A percentile compares a stretch with the other conserved stretches of the same genome.
phyloP scores from a whole-genome alignment of 495 filamentous ascomycete species.

The Cairneyella variabilis region DNA sequence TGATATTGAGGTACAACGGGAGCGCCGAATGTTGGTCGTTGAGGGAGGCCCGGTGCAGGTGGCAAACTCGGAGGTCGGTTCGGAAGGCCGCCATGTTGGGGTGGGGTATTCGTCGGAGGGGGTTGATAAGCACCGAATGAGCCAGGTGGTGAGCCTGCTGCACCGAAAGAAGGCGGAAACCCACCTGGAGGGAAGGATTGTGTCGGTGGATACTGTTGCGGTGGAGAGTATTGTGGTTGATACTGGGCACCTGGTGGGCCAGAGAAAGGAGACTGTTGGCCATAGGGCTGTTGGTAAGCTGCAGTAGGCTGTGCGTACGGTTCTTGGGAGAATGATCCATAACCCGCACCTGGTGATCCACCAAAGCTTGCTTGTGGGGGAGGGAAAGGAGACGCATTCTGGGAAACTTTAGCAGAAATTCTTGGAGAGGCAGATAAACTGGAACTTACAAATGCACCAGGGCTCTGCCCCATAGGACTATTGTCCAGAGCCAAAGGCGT shows the following conservation, averaged over 20 bases:
- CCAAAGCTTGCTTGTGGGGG: conserved; percentile 28
- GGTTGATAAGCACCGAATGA: conserved; percentile 39
- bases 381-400: conserved; percentile 31
- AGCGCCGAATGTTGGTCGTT: conserved; percentile 57
- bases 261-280: conserved; percentile 22
- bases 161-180: conserved; percentile 22
- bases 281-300: conserved; percentile 29
- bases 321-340: conserved; percentile 29
- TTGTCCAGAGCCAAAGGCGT: conserved; percentile 55
- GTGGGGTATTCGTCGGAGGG: conserved; percentile 32
- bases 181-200: conserved; percentile 22
- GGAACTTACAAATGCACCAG: conserved; percentile 50
- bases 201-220: conserved; percentile 17
- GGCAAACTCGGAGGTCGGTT: conserved; percentile 50
- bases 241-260: conserved; percentile 24
- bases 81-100: conserved; percentile 30
- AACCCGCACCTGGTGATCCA: conserved; percentile 23
- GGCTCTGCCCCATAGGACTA: conserved; percentile 53
- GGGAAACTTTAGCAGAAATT: conserved; percentile 1
- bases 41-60: conserved; percentile 55
- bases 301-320: conserved; percentile 22
- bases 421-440: not conserved
- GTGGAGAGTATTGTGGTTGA: conserved; percentile 25
- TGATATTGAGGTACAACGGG: conserved; percentile 51
- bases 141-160: conserved; percentile 42